Conservation (phyloP, 108 stramenopile species). For the Fragilariopsis cylindrus region DNA sequence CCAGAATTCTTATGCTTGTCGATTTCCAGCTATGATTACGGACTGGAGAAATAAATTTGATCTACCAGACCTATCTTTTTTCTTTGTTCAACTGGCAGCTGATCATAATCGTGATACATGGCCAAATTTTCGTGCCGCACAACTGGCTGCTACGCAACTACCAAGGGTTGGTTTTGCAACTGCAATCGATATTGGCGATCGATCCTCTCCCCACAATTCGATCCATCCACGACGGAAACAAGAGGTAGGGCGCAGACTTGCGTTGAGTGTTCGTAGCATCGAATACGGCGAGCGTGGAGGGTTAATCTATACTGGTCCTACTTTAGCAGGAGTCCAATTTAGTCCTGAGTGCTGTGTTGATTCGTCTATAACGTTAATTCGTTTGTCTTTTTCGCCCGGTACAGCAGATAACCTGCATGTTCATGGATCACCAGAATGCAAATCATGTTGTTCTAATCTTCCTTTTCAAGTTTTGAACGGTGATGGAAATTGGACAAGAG, state of each 20-base stretch:
- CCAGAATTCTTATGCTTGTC: constrained; percentile 28
- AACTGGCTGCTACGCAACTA: constrained; percentile 24
- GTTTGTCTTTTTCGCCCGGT: constrained; percentile 9
- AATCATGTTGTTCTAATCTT: constrained; percentile 6
- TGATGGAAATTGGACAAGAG: constrained; percentile 20
- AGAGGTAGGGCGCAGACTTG: constrained; percentile 29
- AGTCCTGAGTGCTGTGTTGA: not conserved
- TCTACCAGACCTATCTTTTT: constrained; percentile 13
- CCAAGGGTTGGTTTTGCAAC: constrained; percentile 24
- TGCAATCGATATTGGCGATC: constrained; percentile 27
- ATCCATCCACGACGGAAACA: constrained; percentile 34
- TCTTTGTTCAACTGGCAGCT: constrained; percentile 34
- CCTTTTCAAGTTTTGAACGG: constrained; percentile 23
- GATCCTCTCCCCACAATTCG: not conserved
- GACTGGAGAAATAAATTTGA: constrained; percentile 35
- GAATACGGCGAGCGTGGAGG: constrained; percentile 13
- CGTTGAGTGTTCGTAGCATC: constrained; percentile 11
- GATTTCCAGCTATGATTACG: constrained; percentile 40
- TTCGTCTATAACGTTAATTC: not conserved
- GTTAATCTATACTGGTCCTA: constrained; percentile 11
- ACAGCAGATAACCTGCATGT: constrained; percentile 17
- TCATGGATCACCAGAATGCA: constrained; percentile 21
- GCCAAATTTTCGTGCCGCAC: constrained; percentile 24
- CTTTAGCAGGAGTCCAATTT: constrained; percentile 1
- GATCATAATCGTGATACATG: constrained; percentile 3